Base-by-base conservation (phyloP, 129 eudicot species). In the Artemisia tridentata region DNA sequence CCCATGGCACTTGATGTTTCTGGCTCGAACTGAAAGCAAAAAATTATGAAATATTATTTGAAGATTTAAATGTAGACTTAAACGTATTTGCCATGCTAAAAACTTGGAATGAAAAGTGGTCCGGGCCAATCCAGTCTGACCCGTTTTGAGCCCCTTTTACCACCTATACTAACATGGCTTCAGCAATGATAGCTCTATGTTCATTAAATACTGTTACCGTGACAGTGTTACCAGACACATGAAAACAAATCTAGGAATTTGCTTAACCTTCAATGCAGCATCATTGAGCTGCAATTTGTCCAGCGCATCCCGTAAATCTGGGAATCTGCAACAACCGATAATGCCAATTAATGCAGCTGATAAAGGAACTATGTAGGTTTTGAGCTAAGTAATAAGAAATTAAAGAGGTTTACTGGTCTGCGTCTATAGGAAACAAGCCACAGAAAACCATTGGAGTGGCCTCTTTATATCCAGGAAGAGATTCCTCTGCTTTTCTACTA, bases 1-100 rank as follows among this genome's bases (percentile, higher is more conserved):
- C 99, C 99, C 99, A 95, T 95, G 23, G 99, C 99, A 84, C 93
- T 90, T 75, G 99, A 95, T 52, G 97, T 78, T 88, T 95, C 99
- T 14, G 96, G 97, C 72, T 93, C 99, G 79, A 87, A 93, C 97
- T 93, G 88, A 74, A 81, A 85, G 70, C 3, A 65, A 74, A 55
- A 57, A 55, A n/a, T 48, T 20, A 74, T 21, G 62, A 66, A 63
- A 57, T 61, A 49, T 73, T 12, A 46, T 58, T 47, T 27, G 7
- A 25, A 56, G 17, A 7, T 51, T 51, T 29, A 29, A 27, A 61
- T 27, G 47, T 25, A 59, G 54, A 68, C 18, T 10, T 52, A 68
- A n/a, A 27, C 34, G 27, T 21, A 11, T 38, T 38, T 38, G 45
- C 7, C 45, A 38, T 38, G 45, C 45, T 38, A 7, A 38, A 7